Evolutionary conservation across 1,139 yeast species (phyloP).

Genomic region (Geotrichum cucujoidarum): DNA sequence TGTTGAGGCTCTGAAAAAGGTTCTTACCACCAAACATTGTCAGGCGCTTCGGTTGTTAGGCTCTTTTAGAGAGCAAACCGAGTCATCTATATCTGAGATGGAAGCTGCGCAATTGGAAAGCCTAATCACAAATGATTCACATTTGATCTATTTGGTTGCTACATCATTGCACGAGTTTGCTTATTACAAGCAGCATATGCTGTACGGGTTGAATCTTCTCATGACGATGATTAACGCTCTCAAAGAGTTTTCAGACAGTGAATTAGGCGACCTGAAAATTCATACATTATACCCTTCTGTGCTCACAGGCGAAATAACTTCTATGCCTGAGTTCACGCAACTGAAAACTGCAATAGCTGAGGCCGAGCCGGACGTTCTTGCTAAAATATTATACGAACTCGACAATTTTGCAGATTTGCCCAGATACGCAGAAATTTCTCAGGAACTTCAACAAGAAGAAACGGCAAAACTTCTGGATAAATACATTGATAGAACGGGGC

Average conservation of each 20-base stretch:
- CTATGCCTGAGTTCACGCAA: not conserved
- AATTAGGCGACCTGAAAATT: not conserved
- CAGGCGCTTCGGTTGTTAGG: conserved; percentile 44
- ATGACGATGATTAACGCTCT: conserved; percentile 5
- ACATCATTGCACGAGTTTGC: conserved; percentile 8
- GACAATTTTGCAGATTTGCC: conserved; percentile 5
- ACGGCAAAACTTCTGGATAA: not conserved
- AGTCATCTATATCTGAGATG: conserved; percentile 22
- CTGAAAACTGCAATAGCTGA: conserved; percentile 6
- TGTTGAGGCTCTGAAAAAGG: conserved; percentile 30
- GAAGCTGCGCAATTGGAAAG: not conserved
- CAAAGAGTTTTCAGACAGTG: not conserved
- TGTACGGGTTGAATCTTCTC: conserved; percentile 13
- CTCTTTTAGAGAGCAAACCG: conserved; percentile 43
- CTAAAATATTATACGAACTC: conserved; percentile 1
- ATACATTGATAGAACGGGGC: conserved; percentile 2
- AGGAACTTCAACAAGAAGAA: not conserved
- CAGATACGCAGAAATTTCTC: conserved; percentile 4
- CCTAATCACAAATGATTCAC: conserved; percentile 8
- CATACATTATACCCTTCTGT: conserved; percentile 8
- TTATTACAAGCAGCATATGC: conserved; percentile 12
- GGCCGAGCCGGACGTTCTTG: conserved; percentile 6
- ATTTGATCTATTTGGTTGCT: conserved; percentile 1
- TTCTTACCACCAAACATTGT: conserved; percentile 33
- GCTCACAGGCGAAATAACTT: conserved; percentile 7